phyloP scores from a whole-genome alignment of 1,139 yeast genomes.

The Diutina ranongensis region DNA sequence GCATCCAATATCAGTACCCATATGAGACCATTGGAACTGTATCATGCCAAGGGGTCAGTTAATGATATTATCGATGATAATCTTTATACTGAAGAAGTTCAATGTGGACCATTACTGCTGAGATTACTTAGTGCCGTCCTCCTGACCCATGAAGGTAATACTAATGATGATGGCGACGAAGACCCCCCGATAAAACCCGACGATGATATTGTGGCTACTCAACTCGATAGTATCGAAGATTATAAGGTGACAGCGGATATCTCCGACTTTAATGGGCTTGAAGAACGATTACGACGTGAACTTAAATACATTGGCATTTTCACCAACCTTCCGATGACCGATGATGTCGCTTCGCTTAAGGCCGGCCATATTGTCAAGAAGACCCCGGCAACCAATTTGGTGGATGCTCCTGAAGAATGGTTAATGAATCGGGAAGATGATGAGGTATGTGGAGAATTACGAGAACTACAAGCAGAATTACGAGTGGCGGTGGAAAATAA shows the following conservation, averaged over 20 bases:
- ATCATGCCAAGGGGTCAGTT: constrained; percentile 53
- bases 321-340: constrained; percentile 41
- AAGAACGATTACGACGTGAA: constrained; percentile 80
- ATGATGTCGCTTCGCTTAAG: constrained; percentile 15
- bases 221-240: constrained; percentile 24
- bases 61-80: constrained; percentile 49
- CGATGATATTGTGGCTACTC: constrained; percentile 25
- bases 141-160: constrained; percentile 35
- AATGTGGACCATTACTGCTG: constrained; percentile 89
- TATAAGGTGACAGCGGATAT: constrained; percentile 24
- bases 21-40: constrained; percentile 30
- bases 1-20: constrained; percentile 23
- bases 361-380: constrained; percentile 19
- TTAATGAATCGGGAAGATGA: constrained; percentile 79
- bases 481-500: constrained; percentile 52
- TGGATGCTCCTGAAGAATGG: constrained; percentile 58
- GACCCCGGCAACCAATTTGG: background rate
- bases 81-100: constrained; percentile 61
- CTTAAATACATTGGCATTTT: constrained; percentile 84
- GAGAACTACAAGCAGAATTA: constrained; percentile 61
- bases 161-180: constrained; percentile 11
- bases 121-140: constrained; percentile 75
- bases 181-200: constrained; percentile 9
- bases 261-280: constrained; percentile 66
- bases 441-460: constrained; percentile 78